These are phyloP conservation scores for Cadophora luteo-olivacea DNA, from an alignment of 2,329 filamentous ascomycete genomes.

Conservation along the genomic window DNA sequence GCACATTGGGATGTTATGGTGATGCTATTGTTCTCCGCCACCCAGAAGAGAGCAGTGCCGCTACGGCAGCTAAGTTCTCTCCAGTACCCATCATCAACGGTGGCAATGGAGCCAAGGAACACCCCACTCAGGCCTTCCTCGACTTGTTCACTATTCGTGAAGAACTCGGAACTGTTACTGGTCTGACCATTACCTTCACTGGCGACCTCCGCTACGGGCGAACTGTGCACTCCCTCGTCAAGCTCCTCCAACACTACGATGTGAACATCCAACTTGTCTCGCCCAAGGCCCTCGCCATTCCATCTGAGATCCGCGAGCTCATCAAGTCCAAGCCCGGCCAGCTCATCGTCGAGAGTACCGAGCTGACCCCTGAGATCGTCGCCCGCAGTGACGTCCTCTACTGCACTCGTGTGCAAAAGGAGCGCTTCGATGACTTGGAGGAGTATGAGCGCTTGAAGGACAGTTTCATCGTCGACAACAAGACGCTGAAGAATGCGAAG, in stretches of 20 bases:
- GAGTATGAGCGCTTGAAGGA: slow-evolving; percentile 91
- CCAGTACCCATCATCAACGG: slow-evolving; percentile 95
- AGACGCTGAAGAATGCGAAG: slow-evolving; percentile 90
- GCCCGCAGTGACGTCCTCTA: slow-evolving; percentile 90
- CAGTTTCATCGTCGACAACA: slow-evolving; percentile 88
- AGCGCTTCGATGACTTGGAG: slow-evolving; percentile 82
- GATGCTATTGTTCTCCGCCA: slow-evolving; percentile 97
- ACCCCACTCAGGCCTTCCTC: slow-evolving; percentile 96
- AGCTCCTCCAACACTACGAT: slow-evolving; percentile 94
- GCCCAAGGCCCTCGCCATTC: slow-evolving; percentile 79
- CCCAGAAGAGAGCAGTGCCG: slow-evolving; percentile 80
- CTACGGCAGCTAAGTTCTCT: slow-evolving; percentile 84
- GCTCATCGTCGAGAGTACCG: slow-evolving; percentile 75
- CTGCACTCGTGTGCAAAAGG: slow-evolving; percentile 95
- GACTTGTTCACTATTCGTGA: slow-evolving; percentile 99
- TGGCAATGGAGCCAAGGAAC: slow-evolving; percentile 93
- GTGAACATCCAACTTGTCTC: slow-evolving; percentile 92
- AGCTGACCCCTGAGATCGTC: slow-evolving; percentile 86
- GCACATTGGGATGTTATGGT: slow-evolving; percentile 91
- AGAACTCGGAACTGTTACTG: slow-evolving; percentile 93
- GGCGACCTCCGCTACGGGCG: slow-evolving; percentile 94
- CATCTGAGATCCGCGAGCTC: slow-evolving; percentile 73
- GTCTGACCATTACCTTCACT: slow-evolving; percentile 93
- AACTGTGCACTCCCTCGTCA: slow-evolving; percentile 92
- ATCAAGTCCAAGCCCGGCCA: slow-evolving; percentile 75